Base-by-base conservation (phyloP, 2,329 filamentous ascomycete species). In the Xenoacremonium recifei region DNA sequence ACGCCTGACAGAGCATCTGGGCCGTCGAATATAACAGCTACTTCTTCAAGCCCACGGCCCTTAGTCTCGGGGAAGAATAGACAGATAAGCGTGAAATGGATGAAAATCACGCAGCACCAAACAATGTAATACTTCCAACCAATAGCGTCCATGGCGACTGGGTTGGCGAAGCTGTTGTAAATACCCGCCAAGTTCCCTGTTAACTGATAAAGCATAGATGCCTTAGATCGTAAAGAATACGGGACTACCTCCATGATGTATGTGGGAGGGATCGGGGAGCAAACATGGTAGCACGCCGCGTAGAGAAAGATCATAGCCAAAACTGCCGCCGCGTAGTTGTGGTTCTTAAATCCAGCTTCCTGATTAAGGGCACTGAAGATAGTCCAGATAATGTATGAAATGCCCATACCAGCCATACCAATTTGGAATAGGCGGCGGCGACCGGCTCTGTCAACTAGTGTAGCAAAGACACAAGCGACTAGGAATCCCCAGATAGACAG, bases 401-500 rank as follows among this genome's bases (percentile, higher is more conserved):
- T 18, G 3, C 42, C 16, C 47, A 50, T 50, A 12, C 48, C 45
- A 2, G 40, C 29, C 2, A 35, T 46, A 21, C 42, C 41, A 1
- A 37, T 34, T 2, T 49, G 35, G 21, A 51, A 51, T 1, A 51
- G 36, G 6, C 25, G 16, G 4, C 49, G 40, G 4, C 49, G 47
- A 3, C 49, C 49, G 4, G 49, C 18, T 0, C 33, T 16, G 9
- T 51, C 48, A 6, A 58, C 53, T 12, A 59, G 58, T n/a, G 57
- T 47, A 7, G 62, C 57, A 1, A 63, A 59, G 38, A 62, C 62
- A 11, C 63, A 51, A 32, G 63, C 66, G 16, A 65, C 58, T 13
- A 68, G 59, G 12, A 61, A 23, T 27, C 50, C 50, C 38, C 41
- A 56, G 2, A 67, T 55, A 33, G 68, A 67, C 12, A 68, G 45